A percentile compares a stretch with the other conserved stretches of the same genome.
Evolutionary conservation across 2,329 filamentous ascomycete genomes (phyloP).

Genomic region (Neodidymelliopsis sp.): DNA sequence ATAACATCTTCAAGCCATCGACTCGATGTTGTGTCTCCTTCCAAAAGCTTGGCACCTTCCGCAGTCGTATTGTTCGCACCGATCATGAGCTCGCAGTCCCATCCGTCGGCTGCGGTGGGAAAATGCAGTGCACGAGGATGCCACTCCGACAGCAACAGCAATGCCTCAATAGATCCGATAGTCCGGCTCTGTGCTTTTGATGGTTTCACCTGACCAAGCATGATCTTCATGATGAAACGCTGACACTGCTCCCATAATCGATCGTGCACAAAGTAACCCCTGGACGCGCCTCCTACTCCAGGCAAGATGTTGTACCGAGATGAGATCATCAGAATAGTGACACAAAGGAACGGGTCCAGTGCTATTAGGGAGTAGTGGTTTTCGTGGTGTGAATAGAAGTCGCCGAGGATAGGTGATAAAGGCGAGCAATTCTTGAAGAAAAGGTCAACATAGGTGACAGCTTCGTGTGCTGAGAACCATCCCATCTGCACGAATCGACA

Average conservation of each 20-base stretch:
- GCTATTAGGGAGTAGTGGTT: slow-evolving; percentile 59
- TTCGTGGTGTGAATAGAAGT: slow-evolving; percentile 59
- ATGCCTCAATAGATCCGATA: slow-evolving; percentile 61
- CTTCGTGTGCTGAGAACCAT: slow-evolving; percentile 63
- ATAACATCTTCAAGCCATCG: slow-evolving; percentile 63
- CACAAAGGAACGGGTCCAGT: slow-evolving; percentile 61
- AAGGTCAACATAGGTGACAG: slow-evolving; percentile 61
- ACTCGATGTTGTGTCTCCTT: slow-evolving; percentile 49
- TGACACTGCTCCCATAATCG: slow-evolving; percentile 64
- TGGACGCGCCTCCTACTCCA: slow-evolving; percentile 52
- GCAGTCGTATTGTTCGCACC: slow-evolving; percentile 51
- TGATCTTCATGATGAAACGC: slow-evolving; percentile 60
- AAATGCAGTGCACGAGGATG: slow-evolving; percentile 63
- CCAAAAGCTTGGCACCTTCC: slow-evolving; percentile 42
- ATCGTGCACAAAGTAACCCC: slow-evolving; percentile 62
- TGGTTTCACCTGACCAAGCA: slow-evolving; percentile 62
- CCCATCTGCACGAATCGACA: slow-evolving; percentile 64
- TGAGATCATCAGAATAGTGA: slow-evolving; percentile 63
- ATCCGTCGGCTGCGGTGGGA: slow-evolving; percentile 61
- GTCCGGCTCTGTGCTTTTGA: slow-evolving; percentile 60
- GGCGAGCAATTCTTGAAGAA: slow-evolving; percentile 61
- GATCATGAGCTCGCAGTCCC: slow-evolving; percentile 62
- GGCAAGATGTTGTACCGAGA: slow-evolving; percentile 57
- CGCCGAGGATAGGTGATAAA: slow-evolving; percentile 59
- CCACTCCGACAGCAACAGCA: slow-evolving; percentile 65